A percentile compares a stretch with the other conserved stretches of the same genome.
phyloP scores from a whole-genome alignment of 1,139 yeast genomes.

The Pichia sp. region DNA sequence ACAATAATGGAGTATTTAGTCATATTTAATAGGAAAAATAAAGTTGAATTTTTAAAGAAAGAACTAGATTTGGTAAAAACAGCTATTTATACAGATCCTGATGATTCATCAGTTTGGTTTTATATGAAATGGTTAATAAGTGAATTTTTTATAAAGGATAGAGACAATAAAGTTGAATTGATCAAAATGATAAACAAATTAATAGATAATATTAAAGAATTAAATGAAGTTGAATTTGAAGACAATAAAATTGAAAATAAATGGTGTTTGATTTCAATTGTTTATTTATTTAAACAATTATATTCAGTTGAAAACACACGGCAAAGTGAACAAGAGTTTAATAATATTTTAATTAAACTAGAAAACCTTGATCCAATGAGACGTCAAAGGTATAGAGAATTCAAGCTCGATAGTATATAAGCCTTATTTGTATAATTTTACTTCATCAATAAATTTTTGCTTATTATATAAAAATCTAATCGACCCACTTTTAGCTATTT shows the following conservation, averaged over 20 bases:
- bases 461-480: slow-evolving; percentile 29
- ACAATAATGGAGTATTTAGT: slow-evolving; percentile 24
- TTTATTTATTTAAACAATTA: slow-evolving; percentile 34
- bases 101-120: slow-evolving; percentile 90
- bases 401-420: not conserved
- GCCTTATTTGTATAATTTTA: slow-evolving; percentile 9
- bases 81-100: slow-evolving; percentile 89
- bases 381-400: slow-evolving; percentile 44
- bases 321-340: slow-evolving; percentile 4
- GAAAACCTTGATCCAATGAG: slow-evolving; percentile 65
- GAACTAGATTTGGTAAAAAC: slow-evolving; percentile 71
- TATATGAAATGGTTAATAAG: slow-evolving; percentile 79
- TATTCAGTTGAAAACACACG: slow-evolving; percentile 1
- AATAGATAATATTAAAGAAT: slow-evolving; percentile 37
- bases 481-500: slow-evolving; percentile 27
- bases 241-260: slow-evolving; percentile 54
- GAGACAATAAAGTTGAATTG: slow-evolving; percentile 10
- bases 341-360: slow-evolving; percentile 35
- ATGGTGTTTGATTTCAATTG: slow-evolving; percentile 58
- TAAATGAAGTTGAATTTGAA: slow-evolving; percentile 54
- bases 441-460: slow-evolving; percentile 23
- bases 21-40: slow-evolving; percentile 17
- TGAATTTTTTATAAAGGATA: slow-evolving; percentile 38
- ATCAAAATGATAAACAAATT: slow-evolving; percentile 28
- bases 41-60: slow-evolving; percentile 36